phyloP scores from a whole-genome alignment of 2,329 filamentous ascomycete species.

The Orbilia brochopaga region DNA sequence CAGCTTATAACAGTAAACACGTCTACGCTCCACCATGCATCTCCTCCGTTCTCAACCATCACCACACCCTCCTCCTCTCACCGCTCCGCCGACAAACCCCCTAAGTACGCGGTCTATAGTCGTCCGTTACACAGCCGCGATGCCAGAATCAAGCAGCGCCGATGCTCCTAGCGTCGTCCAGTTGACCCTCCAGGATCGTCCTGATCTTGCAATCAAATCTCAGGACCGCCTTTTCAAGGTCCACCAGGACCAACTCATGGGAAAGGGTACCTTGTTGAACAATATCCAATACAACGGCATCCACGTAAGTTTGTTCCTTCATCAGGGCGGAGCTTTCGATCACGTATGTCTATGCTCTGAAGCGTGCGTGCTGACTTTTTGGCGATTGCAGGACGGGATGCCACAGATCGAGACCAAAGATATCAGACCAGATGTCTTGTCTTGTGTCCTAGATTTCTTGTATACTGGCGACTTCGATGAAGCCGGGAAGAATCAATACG shows the following conservation, averaged over 20 bases:
- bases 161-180: neutral
- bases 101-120: neutral
- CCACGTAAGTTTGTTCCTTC: neutral
- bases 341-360: too few relatives aligned
- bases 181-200: slow-evolving; percentile 1
- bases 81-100: neutral
- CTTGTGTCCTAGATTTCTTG: slow-evolving; percentile 30
- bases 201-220: slow-evolving; percentile 29
- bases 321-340: too few relatives aligned
- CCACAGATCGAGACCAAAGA: slow-evolving; percentile 6
- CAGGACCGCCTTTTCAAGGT: slow-evolving; percentile 19
- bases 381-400: slow-evolving; percentile 31
- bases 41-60: neutral
- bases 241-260: slow-evolving; percentile 32
- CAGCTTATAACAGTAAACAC: too few relatives aligned
- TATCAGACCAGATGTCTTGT: slow-evolving; percentile 16
- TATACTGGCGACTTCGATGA: slow-evolving; percentile 41
- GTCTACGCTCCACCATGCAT: too few relatives aligned
- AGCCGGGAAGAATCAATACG: slow-evolving; percentile 6
- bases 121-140: neutral
- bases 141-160: neutral
- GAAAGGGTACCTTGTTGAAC: slow-evolving; percentile 8
- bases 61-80: neutral
- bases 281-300: slow-evolving; percentile 19
- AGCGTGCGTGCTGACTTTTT: too few relatives aligned